phyloP scores from a whole-genome alignment of 1,284 basidiomycete species.

The Ceratobasidium sp. region DNA sequence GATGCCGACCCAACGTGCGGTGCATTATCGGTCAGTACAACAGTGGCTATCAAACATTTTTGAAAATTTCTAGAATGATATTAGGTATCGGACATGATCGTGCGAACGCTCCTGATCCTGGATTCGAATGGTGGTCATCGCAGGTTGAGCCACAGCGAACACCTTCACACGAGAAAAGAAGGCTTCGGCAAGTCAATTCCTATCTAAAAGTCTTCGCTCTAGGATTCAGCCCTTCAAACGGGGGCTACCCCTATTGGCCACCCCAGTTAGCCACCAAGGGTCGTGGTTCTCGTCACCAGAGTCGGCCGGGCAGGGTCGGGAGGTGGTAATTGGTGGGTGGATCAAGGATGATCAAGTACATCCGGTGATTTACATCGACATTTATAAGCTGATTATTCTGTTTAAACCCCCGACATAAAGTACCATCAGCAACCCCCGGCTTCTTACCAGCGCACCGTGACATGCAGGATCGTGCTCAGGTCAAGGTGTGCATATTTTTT shows the following conservation, averaged over 20 bases:
- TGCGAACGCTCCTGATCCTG: background rate
- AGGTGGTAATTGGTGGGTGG: background rate
- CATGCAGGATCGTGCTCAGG: constrained; percentile 19
- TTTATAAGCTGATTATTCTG: constrained; percentile 3
- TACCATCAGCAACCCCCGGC: constrained; percentile 18
- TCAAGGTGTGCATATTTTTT: background rate
- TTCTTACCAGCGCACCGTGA: constrained; percentile 5
- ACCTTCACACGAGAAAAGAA: background rate
- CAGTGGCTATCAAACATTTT: background rate
- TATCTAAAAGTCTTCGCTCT: constrained; percentile 5
- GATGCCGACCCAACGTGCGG: background rate
- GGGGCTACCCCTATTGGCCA: background rate
- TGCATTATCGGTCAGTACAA: background rate
- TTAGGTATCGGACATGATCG: background rate
- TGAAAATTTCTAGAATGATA: background rate
- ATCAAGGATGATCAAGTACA: constrained; percentile 1
- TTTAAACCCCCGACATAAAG: background rate
- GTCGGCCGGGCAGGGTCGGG: constrained; percentile 15
- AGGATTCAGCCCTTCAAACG: background rate
- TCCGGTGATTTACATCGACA: constrained; percentile 22
- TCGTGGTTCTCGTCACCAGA: background rate
- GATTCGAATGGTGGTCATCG: no score
- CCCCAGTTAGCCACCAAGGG: constrained; percentile 8
- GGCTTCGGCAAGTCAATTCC: constrained; percentile 4
- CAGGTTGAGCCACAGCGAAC: background rate